Evolutionary conservation across 2,329 filamentous ascomycete species (phyloP), one percentile per base, ranked within the genome.

Genomic region (Penicillium nordicum): DNA sequence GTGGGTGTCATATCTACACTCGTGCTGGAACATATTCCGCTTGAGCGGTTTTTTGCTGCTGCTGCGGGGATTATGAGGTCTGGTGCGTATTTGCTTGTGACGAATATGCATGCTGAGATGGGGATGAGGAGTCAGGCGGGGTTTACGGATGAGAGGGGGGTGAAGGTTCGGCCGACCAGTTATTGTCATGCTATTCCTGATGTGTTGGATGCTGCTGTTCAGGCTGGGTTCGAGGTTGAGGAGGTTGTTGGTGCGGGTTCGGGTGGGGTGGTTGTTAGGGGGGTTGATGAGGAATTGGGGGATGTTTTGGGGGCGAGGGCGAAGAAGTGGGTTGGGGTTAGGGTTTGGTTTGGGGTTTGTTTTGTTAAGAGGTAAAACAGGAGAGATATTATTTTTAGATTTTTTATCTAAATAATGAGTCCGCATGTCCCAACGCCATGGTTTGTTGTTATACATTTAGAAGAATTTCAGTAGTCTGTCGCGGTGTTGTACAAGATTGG

Each of bases 101-200:
- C 84, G 0, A 88, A 88, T 64, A 88, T 88, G 86, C 86, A 88
- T 67, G 71, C 78, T 1, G 81, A 87, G 3, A 88, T 88, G 84
- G 85, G 84, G 1, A 59, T 60, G 14, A 75, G 79, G 16, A 82
- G 80, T 27, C 84, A 85, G 65, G 85, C 85, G 0, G 85, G 86
- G 0, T 88, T 88, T 63, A 75, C 84, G 12, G 82, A 84, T 66
- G 71, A 69, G 18, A 78, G 79, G 1, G 80, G 79, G 5, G 74
- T 77, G 46, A 88, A 88, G 73, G 78, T 88, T 16, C 74, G 83
- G 45, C 83, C 84, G 1, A 76, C 72, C 29, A 88, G 84, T 66
- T 87, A 80, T 69, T 78, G 79, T 40, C 79, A 88, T 72, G 77
- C 74, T 12, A 67, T 83, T 21, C 60, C 70, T 5, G 80, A 86